phyloP scores from a whole-genome alignment of 2,329 filamentous ascomycete species.

The Epichloe sibirici region DNA sequence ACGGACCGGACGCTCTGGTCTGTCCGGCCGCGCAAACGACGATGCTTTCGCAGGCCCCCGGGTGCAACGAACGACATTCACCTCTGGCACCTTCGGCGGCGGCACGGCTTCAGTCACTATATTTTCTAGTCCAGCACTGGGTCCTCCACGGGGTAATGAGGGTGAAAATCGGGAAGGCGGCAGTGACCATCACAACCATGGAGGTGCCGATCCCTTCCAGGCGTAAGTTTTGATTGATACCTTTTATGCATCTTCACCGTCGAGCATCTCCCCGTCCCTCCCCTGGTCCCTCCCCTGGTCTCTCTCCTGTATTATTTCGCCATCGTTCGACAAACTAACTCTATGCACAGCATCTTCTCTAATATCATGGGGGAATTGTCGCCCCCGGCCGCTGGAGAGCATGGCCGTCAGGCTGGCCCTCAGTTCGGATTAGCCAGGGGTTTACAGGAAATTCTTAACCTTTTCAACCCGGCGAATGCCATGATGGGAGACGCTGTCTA shows the following conservation, averaged over 20 bases:
- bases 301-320: not conserved
- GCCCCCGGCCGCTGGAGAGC: conserved; percentile 17
- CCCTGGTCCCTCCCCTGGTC: not conserved
- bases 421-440: conserved; percentile 17
- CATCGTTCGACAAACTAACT: conserved; percentile 4
- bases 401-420: conserved; percentile 11
- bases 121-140: conserved; percentile 24
- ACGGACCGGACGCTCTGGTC: not conserved
- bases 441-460: conserved; percentile 40
- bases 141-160: not conserved
- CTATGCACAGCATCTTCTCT: conserved; percentile 30
- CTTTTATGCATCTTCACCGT: not conserved
- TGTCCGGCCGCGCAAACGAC: not conserved
- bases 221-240: conserved; percentile 25
- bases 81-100: conserved; percentile 24
- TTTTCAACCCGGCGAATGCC: conserved; percentile 41
- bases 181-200: not conserved
- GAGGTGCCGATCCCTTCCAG: conserved; percentile 30
- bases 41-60: conserved; percentile 8
- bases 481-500: conserved; percentile 72
- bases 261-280: not conserved
- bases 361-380: conserved; percentile 29
- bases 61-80: conserved; percentile 26
- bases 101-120: conserved; percentile 38
- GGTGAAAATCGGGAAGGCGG: not conserved